Evolutionary conservation across 202 grass and related monocot genomes (phyloP), one percentile per base, ranked within the genome.

Genomic region (Schoenoplectus triqueter): DNA sequence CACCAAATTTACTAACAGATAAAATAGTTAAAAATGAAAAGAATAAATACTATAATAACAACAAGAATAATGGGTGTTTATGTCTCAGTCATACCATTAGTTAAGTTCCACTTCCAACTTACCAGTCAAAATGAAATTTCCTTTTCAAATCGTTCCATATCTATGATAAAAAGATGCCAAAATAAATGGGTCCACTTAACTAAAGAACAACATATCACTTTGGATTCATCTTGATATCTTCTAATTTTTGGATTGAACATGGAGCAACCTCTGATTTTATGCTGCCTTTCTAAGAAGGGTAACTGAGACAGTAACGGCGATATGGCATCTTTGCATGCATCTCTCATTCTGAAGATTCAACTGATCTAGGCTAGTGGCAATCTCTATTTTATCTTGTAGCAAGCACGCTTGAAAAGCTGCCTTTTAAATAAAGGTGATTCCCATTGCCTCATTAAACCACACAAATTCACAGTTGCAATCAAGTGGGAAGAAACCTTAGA

Each of bases 191-290:
- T 55, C 81, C 48, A 66, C 10, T 56, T 70, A 69, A 17, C 44
- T 57, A 83, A 20, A 54, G 20, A 70, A 67, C 81, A 83, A 83
- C 52, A 69, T 83, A 49, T 70, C 11, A 68, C 81, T 70, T 83
- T 83, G 81, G 63, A 70, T 68, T 66, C 64, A 83, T 54, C 21
- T 83, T 13, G 20, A 55, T 66, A 56, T 14, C 22, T 47, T 46
- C 18, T 60, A 3, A 66, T 82, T 63, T 64, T 62, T 49, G 44
- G n/a, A 66, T 42, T 47, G 62, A 66, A 3, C 31, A 84, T 86
- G 86, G 87, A 80, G 80, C 86, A 85, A 73, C 14, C 21, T 55
- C 57, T 13, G 47, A 84, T 63, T 69, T 60, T 77, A 63, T 52
- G 17, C 42, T 85, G 84, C 59, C 90, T 85, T 91, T 85, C 84